Evolutionary conservation across 1,284 basidiomycete species (phyloP).

Genomic region (Ceratobasidium sp.): DNA sequence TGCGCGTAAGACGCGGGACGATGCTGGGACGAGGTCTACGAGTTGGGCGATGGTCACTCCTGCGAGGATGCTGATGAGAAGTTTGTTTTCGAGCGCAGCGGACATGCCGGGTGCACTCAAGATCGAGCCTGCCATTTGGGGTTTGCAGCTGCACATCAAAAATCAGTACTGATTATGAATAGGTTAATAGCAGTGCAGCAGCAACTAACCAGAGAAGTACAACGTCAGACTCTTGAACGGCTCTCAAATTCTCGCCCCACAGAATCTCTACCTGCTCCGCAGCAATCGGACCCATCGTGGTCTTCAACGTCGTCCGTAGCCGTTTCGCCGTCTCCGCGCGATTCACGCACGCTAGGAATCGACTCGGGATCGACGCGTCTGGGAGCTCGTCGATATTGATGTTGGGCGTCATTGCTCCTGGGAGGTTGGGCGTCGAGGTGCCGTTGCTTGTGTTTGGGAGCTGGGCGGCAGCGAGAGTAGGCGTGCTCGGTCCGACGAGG

Average conservation of each 20-base stretch:
- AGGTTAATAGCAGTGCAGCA: no score
- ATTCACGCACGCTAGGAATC: conserved; percentile 92
- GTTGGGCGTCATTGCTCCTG: conserved; percentile 50
- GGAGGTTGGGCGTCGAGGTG: conserved; percentile 77
- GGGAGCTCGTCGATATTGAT: conserved; percentile 59
- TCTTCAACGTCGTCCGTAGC: conserved; percentile 73
- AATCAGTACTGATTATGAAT: not conserved
- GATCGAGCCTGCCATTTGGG: conserved; percentile 86
- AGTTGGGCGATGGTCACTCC: conserved; percentile 93
- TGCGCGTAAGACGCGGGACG: conserved; percentile 91
- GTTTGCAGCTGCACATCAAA: conserved; percentile 83
- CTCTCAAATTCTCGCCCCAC: conserved; percentile 78
- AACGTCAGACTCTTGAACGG: conserved; percentile 84
- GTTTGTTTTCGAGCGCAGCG: conserved; percentile 89
- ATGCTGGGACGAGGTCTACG: conserved; percentile 76
- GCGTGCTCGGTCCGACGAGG: conserved; percentile 46
- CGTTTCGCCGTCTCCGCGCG: conserved; percentile 82
- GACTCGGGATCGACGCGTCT: conserved; percentile 80
- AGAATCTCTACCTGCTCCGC: conserved; percentile 75
- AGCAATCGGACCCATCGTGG: conserved; percentile 48
- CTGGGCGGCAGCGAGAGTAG: conserved; percentile 52
- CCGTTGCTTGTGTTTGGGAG: conserved; percentile 69
- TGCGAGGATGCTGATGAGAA: conserved; percentile 96
- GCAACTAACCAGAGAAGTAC: conserved; percentile 84
- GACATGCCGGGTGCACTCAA: conserved; percentile 85